These are phyloP conservation scores for Plasmodium gonderi DNA, from an alignment of 169 alveolate genomes.

Conservation along the genomic window DNA sequence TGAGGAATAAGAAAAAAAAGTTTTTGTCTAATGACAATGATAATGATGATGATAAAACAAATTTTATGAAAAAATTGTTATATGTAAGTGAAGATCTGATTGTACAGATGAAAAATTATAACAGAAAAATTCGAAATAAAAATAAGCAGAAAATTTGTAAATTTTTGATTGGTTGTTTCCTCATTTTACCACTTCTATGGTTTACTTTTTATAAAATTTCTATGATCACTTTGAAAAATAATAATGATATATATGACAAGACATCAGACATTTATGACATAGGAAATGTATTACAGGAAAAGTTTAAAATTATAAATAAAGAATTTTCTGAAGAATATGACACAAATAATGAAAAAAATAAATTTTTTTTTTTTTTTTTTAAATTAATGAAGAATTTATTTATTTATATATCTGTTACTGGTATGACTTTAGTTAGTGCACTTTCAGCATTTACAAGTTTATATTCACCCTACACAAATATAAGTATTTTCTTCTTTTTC, in stretches of 20 bases:
- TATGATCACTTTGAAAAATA: constrained; percentile 34
- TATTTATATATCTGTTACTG: constrained; percentile 60
- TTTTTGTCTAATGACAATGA: too few species aligned
- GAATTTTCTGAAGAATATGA: constrained; percentile 54
- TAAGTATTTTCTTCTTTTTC: constrained; percentile 43
- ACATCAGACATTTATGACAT: constrained; percentile 35
- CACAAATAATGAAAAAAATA: constrained; percentile 27
- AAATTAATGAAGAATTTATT: constrained; percentile 46
- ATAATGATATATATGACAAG: constrained; percentile 32
- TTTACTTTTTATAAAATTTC: constrained; percentile 55
- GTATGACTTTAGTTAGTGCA: constrained; percentile 67
- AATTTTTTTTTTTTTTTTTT: constrained; percentile 2
- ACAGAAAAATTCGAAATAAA: constrained; percentile 15
- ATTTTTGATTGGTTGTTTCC: constrained; percentile 19
- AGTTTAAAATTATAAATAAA: constrained; percentile 9
- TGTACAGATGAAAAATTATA: constrained; percentile 36
- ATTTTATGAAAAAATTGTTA: constrained; percentile 35
- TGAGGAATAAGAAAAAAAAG: constrained; percentile 25
- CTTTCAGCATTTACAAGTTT: constrained; percentile 67
- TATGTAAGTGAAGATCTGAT: constrained; percentile 65
- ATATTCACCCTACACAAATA: constrained; percentile 51
- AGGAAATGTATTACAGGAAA: constrained; percentile 25
- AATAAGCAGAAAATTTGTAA: constrained; percentile 31
- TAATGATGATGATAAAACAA: constrained; percentile 39
- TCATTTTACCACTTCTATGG: constrained; percentile 46